phyloP scores from a whole-genome alignment of 768 basidiomycete species.

The Pleurotus cornucopiae region DNA sequence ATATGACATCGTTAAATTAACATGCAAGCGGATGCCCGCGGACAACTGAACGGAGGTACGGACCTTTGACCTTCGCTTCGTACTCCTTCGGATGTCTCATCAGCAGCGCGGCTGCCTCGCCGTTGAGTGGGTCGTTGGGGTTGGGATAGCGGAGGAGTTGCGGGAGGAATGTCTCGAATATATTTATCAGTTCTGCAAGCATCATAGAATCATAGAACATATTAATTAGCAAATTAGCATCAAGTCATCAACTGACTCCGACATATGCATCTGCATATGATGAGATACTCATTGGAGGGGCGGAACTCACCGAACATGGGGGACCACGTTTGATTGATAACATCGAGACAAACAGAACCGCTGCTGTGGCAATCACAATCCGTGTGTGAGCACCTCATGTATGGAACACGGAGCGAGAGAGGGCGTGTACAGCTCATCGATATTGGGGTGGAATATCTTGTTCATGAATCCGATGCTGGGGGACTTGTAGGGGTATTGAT shows the following conservation, averaged over 20 bases:
- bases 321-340: conserved; percentile 99
- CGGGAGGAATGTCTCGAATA: conserved; percentile 97
- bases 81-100: conserved; percentile 98
- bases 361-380: conserved; percentile 48
- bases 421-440: conserved; percentile 85
- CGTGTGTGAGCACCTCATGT: conserved; percentile 8
- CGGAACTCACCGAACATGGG: conserved; percentile 91
- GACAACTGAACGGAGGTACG: conserved; percentile 13
- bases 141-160: conserved; percentile 97
- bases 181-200: conserved; percentile 92
- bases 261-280: not conserved
- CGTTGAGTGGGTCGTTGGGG: conserved; percentile 96
- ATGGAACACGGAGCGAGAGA: not conserved
- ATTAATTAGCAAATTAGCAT: not conserved
- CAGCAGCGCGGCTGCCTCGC: conserved; percentile 93
- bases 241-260: conserved; percentile 3
- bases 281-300: not conserved
- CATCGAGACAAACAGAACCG: conserved; percentile 97
- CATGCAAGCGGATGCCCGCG: too few relatives aligned
- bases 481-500: conserved; percentile 98
- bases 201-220: not conserved
- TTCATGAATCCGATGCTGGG: conserved; percentile 99
- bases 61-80: conserved; percentile 90
- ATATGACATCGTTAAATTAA: not conserved
- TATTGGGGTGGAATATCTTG: conserved; percentile 99